Evolutionary conservation across 2,329 filamentous ascomycete genomes (phyloP).

Genomic region (Drechslerella coelobrocha): DNA sequence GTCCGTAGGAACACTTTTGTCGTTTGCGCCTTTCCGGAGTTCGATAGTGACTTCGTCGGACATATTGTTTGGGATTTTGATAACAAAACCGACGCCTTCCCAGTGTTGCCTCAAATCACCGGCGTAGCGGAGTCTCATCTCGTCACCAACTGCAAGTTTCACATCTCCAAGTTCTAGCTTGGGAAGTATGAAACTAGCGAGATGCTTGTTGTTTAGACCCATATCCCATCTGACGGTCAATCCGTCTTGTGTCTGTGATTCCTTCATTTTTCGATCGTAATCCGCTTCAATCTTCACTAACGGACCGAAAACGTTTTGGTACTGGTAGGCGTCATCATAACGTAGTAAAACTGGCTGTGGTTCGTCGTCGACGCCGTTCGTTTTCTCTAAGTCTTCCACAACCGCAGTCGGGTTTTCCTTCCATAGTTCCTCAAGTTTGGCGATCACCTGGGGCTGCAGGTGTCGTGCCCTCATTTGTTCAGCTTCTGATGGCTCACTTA

Average conservation of each 20-base stretch:
- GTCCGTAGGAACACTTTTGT: slow-evolving; percentile 94
- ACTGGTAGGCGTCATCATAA: slow-evolving; percentile 97
- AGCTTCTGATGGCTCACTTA: slow-evolving; percentile 84
- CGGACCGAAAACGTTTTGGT: slow-evolving; percentile 97
- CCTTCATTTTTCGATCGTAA: slow-evolving; percentile 98
- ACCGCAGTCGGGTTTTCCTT: slow-evolving; percentile 92
- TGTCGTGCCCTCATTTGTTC: slow-evolving; percentile 96
- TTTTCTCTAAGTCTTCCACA: slow-evolving; percentile 88
- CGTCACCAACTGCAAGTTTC: slow-evolving; percentile 95
- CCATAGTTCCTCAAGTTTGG: slow-evolving; percentile 97
- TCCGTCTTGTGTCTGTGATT: slow-evolving; percentile 96
- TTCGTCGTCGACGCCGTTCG: slow-evolving; percentile 89
- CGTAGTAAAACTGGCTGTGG: slow-evolving; percentile 89
- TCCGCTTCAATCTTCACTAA: slow-evolving; percentile 99
- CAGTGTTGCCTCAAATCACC: slow-evolving; percentile 89
- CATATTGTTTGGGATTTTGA: slow-evolving; percentile 99
- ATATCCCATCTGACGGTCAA: slow-evolving; percentile 92
- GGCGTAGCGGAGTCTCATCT: slow-evolving; percentile 97
- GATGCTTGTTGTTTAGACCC: slow-evolving; percentile 94
- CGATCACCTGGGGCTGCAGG: slow-evolving; percentile 90
- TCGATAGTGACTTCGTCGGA: slow-evolving; percentile 97
- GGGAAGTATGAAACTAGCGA: slow-evolving; percentile 92
- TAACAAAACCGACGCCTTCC: slow-evolving; percentile 98
- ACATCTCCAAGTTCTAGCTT: slow-evolving; percentile 98
- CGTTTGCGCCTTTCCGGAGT: slow-evolving; percentile 89